These are phyloP conservation scores for Cronartium ribicola DNA, from an alignment of 1,284 basidiomycete species.

Conservation along the genomic window DNA sequence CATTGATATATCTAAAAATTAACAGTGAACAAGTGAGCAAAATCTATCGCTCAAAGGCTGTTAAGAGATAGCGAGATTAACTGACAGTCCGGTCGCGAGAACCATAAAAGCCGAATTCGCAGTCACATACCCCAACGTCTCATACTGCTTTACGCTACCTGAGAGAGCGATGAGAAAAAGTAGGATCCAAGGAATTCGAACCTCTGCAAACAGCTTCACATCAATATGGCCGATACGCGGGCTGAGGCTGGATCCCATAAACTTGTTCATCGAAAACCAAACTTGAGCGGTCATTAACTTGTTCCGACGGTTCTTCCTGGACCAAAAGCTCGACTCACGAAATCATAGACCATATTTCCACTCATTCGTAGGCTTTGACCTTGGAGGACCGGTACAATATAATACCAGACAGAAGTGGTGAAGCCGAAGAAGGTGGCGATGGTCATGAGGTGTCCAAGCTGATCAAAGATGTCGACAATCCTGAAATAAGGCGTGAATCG, in stretches of 20 bases:
- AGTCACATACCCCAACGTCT: conserved; percentile 83
- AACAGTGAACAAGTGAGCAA: conserved; percentile 65
- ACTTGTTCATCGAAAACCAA: conserved; percentile 43
- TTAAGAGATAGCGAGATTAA: conserved; percentile 13
- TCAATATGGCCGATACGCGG: conserved; percentile 89
- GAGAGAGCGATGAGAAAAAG: conserved; percentile 89
- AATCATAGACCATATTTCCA: conserved; percentile 72
- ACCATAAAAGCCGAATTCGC: conserved; percentile 97
- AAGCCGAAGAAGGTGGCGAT: conserved; percentile 92
- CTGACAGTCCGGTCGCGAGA: conserved; percentile 82
- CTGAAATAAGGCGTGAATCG: conserved; percentile 71
- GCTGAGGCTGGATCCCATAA: conserved; percentile 91
- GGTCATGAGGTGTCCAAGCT: conserved; percentile 94
- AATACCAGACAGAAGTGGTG: conserved; percentile 70
- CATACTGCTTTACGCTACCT: conserved; percentile 92
- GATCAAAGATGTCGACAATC: conserved; percentile 89
- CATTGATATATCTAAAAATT: conserved; percentile 21
- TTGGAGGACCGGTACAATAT: conserved; percentile 65
- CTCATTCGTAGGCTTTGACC: conserved; percentile 87
- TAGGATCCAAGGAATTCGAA: conserved; percentile 94
- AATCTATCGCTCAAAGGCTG: conserved; percentile 22
- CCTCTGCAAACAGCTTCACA: conserved; percentile 99
- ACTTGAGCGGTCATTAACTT: not conserved
- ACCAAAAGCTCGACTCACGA: conserved; percentile 42
- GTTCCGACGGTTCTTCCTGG: not conserved